Conservation (phyloP, 169 alveolate genomes). For the Cryptosporidium andersoni region DNA sequence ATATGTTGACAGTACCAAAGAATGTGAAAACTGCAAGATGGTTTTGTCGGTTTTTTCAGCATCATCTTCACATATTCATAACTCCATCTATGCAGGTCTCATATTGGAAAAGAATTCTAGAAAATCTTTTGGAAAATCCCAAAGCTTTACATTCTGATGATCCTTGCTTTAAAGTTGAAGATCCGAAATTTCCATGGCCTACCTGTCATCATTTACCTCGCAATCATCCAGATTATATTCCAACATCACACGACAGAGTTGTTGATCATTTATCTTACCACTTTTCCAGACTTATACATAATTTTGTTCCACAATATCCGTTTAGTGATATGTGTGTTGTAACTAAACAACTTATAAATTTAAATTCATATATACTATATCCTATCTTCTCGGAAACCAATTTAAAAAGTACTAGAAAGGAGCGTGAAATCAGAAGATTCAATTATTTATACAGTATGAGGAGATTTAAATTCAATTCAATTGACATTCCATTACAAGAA, state of each 20-base stretch:
- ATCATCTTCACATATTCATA: conserved; percentile 37
- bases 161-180: conserved; percentile 33
- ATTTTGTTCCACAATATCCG: conserved; percentile 55
- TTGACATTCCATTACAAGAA: conserved; percentile 27
- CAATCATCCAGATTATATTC: conserved; percentile 27
- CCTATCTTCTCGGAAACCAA: conserved; percentile 22
- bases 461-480: conserved; percentile 23
- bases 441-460: conserved; percentile 20
- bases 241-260: conserved; percentile 31
- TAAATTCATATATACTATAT: conserved; percentile 28
- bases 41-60: conserved; percentile 69
- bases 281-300: conserved; percentile 48
- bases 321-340: conserved; percentile 47
- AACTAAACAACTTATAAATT: conserved; percentile 8
- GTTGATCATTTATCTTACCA: conserved; percentile 48
- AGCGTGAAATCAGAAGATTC: conserved; percentile 22
- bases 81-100: conserved; percentile 41
- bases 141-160: conserved; percentile 33
- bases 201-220: conserved; percentile 9
- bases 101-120: conserved; percentile 28
- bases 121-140: conserved; percentile 29
- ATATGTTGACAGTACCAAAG: conserved; percentile 31
- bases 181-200: conserved; percentile 70
- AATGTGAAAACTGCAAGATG: conserved; percentile 53
- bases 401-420: conserved; percentile 1